Evolutionary conservation across 78 protist genomes (phyloP).

Genomic region (Cavenderia fasciculata): DNA sequence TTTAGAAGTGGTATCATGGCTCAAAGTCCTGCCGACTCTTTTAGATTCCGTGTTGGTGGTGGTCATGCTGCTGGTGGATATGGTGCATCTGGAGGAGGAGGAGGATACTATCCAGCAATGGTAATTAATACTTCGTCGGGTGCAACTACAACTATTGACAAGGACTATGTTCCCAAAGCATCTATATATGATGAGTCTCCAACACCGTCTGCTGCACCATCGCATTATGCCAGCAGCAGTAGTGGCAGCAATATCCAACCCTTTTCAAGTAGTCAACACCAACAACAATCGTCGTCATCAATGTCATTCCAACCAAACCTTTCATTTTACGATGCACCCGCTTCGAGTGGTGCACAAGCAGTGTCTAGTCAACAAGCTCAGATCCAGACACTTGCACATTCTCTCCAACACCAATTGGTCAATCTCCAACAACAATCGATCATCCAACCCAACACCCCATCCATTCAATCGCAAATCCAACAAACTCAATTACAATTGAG

Average conservation of each 20-base stretch:
- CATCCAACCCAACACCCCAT: neutral
- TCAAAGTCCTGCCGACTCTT: too few species aligned
- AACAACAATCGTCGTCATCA: too few species aligned
- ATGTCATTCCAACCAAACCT: too few species aligned
- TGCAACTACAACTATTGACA: too few species aligned
- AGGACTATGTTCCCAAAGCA: conserved; percentile 1
- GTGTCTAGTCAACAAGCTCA: conserved; percentile 27
- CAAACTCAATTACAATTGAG: neutral
- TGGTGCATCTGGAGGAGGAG: too few species aligned
- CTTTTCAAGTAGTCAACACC: neutral
- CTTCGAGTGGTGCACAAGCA: neutral
- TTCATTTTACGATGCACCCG: conserved; percentile 6
- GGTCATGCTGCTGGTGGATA: too few species aligned
- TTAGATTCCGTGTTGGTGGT: too few species aligned
- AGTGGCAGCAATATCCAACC: neutral
- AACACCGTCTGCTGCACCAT: neutral
- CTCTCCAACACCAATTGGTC: neutral
- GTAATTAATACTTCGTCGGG: too few species aligned
- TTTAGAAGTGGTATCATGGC: too few species aligned
- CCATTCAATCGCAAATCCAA: neutral
- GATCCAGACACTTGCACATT: neutral
- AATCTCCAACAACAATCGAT: neutral
- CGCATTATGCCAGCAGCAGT: neutral
- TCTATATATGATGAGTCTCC: conserved; percentile 17
- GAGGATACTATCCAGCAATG: too few species aligned